These are phyloP conservation scores for Neurospora terricola DNA, from an alignment of 495 filamentous ascomycete genomes.

Conservation along the genomic window DNA sequence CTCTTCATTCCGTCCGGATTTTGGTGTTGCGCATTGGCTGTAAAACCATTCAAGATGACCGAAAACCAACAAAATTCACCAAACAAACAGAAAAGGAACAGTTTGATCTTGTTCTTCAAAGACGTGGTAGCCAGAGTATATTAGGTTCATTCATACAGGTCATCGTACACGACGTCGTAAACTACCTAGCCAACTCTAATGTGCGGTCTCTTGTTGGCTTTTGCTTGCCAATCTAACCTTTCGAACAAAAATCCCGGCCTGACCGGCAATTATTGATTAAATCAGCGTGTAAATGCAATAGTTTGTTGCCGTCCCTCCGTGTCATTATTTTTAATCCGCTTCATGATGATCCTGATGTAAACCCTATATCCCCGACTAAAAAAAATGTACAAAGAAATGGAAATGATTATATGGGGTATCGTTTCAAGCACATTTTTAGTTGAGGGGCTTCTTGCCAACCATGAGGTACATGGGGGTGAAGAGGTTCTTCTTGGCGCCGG, in stretches of 20 bases:
- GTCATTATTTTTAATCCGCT: slow-evolving; percentile 9
- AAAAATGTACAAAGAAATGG: slow-evolving; percentile 8
- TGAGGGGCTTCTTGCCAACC: slow-evolving; percentile 80
- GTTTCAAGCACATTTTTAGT: slow-evolving; percentile 13
- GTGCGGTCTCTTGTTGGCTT: not conserved
- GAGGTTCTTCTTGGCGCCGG: slow-evolving; percentile 81
- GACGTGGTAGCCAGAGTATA: not conserved
- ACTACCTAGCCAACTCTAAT: not conserved
- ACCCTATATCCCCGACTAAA: slow-evolving; percentile 7
- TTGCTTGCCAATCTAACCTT: not conserved
- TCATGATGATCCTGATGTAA: slow-evolving; percentile 8
- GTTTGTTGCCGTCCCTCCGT: not conserved
- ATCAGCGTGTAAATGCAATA: slow-evolving; percentile 5
- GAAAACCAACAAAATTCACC: not conserved
- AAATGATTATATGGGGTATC: not conserved
- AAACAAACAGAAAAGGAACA: not conserved
- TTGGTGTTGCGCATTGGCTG: not conserved
- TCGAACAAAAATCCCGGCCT: not conserved
- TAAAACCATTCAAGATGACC: not conserved
- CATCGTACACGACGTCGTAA: not conserved
- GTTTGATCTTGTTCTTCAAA: not conserved
- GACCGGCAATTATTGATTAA: slow-evolving; percentile 11
- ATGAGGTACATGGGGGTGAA: slow-evolving; percentile 99
- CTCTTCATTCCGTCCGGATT: not conserved
- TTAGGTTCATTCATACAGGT: not conserved